phyloP scores from a whole-genome alignment of 192 early-diverging fungal genomes.

The Linnemannia schmuckeri region DNA sequence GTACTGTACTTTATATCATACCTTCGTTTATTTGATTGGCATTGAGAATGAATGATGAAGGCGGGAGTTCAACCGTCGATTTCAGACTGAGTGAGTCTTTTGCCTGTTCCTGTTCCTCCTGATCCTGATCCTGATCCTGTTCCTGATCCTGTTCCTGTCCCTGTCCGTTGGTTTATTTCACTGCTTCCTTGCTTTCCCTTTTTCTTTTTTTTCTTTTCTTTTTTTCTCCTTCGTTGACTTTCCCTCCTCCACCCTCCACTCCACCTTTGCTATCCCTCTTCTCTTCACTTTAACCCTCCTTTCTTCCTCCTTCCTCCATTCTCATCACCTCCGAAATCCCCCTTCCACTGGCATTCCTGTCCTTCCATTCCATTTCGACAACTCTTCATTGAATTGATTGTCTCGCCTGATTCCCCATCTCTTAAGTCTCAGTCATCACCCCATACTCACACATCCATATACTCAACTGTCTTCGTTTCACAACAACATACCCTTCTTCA shows the following conservation, averaged over 20 bases:
- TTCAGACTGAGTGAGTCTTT: no score
- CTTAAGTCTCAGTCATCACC: slow-evolving; percentile 24
- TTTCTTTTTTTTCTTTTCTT: background rate
- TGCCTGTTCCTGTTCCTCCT: no score
- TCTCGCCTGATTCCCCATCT: background rate
- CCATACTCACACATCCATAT: background rate
- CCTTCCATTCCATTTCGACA: background rate
- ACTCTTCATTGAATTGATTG: background rate
- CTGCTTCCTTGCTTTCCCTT: background rate
- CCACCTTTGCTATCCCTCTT: background rate
- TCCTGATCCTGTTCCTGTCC: background rate
- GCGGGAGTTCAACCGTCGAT: no score
- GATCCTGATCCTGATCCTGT: no score
- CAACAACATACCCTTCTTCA: background rate
- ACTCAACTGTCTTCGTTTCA: no score
- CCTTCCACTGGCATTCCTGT: background rate
- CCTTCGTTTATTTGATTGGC: no score
- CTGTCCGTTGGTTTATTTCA: background rate
- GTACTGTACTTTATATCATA: no score
- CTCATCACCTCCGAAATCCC: background rate
- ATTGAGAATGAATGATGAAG: no score
- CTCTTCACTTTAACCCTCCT: background rate
- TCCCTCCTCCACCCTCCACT: slow-evolving; percentile 30
- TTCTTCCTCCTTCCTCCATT: background rate
- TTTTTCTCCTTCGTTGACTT: slow-evolving; percentile 19